These are phyloP conservation scores for Colletotrichum brevisporum DNA, from an alignment of 2,329 filamentous ascomycete genomes.

Conservation along the genomic window DNA sequence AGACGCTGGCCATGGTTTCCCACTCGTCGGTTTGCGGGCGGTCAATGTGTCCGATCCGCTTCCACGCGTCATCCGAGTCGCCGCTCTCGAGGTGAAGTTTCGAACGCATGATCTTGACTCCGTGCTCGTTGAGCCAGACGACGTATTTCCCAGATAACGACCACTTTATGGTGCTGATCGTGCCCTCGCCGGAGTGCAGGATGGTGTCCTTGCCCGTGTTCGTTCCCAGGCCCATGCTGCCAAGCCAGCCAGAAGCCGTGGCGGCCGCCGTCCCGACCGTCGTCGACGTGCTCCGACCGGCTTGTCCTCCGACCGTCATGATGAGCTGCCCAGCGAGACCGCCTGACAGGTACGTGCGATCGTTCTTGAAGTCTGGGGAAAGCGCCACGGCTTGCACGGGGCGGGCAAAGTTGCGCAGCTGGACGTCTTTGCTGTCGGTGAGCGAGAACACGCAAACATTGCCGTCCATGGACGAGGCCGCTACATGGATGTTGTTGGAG, in stretches of 20 bases:
- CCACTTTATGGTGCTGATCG: conserved; percentile 94
- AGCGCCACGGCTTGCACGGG: conserved; percentile 93
- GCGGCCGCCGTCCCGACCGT: conserved; percentile 87
- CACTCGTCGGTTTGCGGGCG: conserved; percentile 88
- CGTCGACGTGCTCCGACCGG: conserved; percentile 88
- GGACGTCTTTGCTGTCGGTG: conserved; percentile 89
- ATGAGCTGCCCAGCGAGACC: conserved; percentile 90
- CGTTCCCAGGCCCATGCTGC: conserved; percentile 84
- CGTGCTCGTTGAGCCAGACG: conserved; percentile 95
- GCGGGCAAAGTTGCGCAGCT: conserved; percentile 91
- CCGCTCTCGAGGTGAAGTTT: conserved; percentile 83
- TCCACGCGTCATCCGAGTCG: conserved; percentile 90
- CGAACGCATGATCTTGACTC: conserved; percentile 97
- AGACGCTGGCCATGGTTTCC: conserved; percentile 97
- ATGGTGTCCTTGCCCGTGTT: conserved; percentile 88
- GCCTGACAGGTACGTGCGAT: conserved; percentile 90
- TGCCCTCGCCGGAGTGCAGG: conserved; percentile 91
- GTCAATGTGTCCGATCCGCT: conserved; percentile 92
- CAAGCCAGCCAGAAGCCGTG: conserved; percentile 90
- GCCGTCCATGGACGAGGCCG: conserved; percentile 94
- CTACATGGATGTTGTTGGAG: conserved; percentile 93
- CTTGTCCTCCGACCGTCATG: conserved; percentile 84
- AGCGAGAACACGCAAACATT: conserved; percentile 94
- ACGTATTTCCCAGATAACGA: conserved; percentile 93
- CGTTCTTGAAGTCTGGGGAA: conserved; percentile 94